Base-by-base conservation (phyloP, 176 grass and related monocot species). In the Phragmites australis region DNA sequence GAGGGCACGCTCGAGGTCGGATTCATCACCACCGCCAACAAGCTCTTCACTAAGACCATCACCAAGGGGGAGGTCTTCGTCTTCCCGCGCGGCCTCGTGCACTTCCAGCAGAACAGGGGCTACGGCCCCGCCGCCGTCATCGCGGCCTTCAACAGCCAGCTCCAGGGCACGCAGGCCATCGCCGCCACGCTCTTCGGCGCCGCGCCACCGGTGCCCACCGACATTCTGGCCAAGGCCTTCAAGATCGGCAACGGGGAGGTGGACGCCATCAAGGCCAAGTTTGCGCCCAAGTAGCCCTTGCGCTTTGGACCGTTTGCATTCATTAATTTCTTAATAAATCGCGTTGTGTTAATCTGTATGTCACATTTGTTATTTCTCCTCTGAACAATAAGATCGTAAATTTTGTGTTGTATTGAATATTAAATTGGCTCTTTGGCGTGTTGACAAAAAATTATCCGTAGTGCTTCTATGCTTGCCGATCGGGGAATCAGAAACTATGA, bases 131-230 rank as follows among this genome's bases (percentile, higher is more conserved):
- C 93, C 72, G 70, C 86, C 0, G 91, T 92, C 70, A 34, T 97
- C 18, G 80, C 91, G 13, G 93, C 23, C 14, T 97, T 97, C 88
- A 93, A 93, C 68, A 93, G 91, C 88, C 93, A 97, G 84, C 70
- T 93, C 22, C 91, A 88, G 45, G 93, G 93, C 47, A 97, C 90
- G 5, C 86, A 89, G 11, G 57, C 31, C 60, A 87, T 97, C n/a
- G 88, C 93, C 62, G 2, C 5, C 54, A 83, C 86, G n/a, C 91
- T 97, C 67, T 93, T 97, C 22, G 75, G 47, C 1, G 84, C 93
- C 30, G 6, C n/a, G 16, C 86, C 91, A 9, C 75, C 86, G 0
- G 77, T 93, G 40, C 70, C 80, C 12, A 59, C 76, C 18, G 78
- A 93, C 79, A 82, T 97, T 39, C 88, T 97, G 11, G 82, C 88